Evolutionary conservation across 805 yeast species (phyloP), one percentile per base, ranked within the genome.

Genomic region (Candida ficus): DNA sequence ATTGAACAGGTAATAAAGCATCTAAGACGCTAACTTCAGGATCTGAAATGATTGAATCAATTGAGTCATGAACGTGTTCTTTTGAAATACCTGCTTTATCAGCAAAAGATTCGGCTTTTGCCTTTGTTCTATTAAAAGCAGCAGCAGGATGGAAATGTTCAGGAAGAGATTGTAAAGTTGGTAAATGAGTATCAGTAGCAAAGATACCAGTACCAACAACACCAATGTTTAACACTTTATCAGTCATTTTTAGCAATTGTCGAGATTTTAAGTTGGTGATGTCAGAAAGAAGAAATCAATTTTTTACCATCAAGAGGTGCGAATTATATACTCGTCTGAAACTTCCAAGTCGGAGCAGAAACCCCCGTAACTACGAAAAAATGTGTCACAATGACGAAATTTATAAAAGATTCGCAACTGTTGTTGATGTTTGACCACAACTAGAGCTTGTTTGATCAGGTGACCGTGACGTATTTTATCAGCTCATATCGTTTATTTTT

Each of bases 1-100:
- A 74, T 60, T 88, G 91, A 1, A 81, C 95, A n/a, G 98, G 98
- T 39, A 91, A 73, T 46, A 90, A 70, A 3, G 88, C 95, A 58
- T 91, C 97, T 22, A 91, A 73, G 23, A 81, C 73, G 45, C 85
- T 93, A 33, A 89, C 75, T 0, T 73, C 61, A n/a, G 77, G 68
- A 57, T 84, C 89, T 32, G 64, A 61, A 53, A 89, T 67, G 14
- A 84, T 73, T n/a, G 31, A 41, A 3, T 54, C 58, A 11, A 52
- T 37, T 5, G 58, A 42, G 29, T 48, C 54, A 35, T 49, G 47
- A 32, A 54, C 55, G 28, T 76, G 75, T 4, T 63, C 50, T 5
- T 63, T 54, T 11, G 66, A 56, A 40, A 81, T 70, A 6, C 68
- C 70, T 13, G 93, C 89, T 29, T 65, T 61, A 36, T 69, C 55